A percentile compares a stretch with the other conserved stretches of the same genome.
These are phyloP conservation scores for Artemisia annua DNA, from an alignment of 129 eudicot species.

Conservation along the genomic window DNA sequence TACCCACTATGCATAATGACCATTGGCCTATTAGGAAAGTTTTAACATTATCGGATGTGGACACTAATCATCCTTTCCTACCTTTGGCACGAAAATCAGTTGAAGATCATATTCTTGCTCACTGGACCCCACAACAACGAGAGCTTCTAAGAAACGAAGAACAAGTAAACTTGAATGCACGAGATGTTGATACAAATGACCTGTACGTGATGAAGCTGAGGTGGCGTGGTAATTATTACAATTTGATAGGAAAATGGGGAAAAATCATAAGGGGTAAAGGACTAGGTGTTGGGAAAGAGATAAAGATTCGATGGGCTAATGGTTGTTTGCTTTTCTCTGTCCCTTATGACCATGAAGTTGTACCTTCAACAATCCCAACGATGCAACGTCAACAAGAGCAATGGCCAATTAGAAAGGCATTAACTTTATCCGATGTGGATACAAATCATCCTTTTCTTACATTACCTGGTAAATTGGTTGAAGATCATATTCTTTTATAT, in stretches of 20 bases:
- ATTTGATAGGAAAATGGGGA: conserved; percentile 83
- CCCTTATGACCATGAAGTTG: conserved; percentile 54
- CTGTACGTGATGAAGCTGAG: conserved; percentile 70
- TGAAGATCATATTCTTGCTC: conserved; percentile 79
- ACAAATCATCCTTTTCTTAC: conserved; percentile 87
- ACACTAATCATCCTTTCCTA: conserved; percentile 71
- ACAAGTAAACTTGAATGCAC: conserved; percentile 63
- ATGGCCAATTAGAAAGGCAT: conserved; percentile 81
- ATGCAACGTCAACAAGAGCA: conserved; percentile 43
- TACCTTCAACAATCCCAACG: conserved; percentile 39
- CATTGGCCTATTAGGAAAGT: conserved; percentile 86
- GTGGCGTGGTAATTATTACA: conserved; percentile 83
- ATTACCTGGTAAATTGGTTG: conserved; percentile 75
- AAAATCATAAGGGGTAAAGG: conserved; percentile 71
- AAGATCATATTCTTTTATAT: conserved; percentile 72
- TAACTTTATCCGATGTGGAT: conserved; percentile 81
- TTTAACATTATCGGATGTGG: conserved; percentile 72
- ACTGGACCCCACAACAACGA: conserved; percentile 62
- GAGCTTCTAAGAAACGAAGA: conserved; percentile 72
- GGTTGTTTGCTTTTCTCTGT: conserved; percentile 72
- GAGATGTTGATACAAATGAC: conserved; percentile 77
- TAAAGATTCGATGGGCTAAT: conserved; percentile 72
- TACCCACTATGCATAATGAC: conserved; percentile 47
- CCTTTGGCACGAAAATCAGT: conserved; percentile 77
- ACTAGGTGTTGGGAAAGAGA: conserved; percentile 77